These are phyloP conservation scores for Fraxinus nigra DNA, from an alignment of 305 asterid species.

Conservation along the genomic window DNA sequence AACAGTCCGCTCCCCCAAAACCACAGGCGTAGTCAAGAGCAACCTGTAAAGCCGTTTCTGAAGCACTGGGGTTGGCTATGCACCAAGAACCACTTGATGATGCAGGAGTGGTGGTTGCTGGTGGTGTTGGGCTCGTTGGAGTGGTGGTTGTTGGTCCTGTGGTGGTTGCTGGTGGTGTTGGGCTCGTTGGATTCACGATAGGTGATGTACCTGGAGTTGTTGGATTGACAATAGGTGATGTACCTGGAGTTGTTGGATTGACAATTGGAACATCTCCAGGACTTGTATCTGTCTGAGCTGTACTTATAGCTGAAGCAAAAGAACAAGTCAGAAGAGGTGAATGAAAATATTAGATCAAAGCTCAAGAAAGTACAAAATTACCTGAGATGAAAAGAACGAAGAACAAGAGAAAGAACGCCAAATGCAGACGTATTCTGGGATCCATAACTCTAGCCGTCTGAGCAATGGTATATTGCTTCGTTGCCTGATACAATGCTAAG, in stretches of 20 bases:
- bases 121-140: slow-evolving; percentile 51
- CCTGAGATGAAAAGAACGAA: slow-evolving; percentile 53
- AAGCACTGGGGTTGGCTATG: slow-evolving; percentile 38
- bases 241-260: slow-evolving; percentile 64
- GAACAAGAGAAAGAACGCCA: slow-evolving; percentile 36
- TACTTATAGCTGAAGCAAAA: slow-evolving; percentile 49
- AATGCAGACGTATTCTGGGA: slow-evolving; percentile 29
- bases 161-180: slow-evolving; percentile 25
- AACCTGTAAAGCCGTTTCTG: slow-evolving; percentile 50
- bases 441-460: slow-evolving; percentile 32
- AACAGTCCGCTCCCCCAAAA: slow-evolving; percentile 58
- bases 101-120: slow-evolving; percentile 30
- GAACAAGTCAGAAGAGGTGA: background rate
- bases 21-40: slow-evolving; percentile 68
- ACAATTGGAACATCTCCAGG: slow-evolving; percentile 66
- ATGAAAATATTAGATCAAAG: background rate
- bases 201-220: slow-evolving; percentile 42
- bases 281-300: slow-evolving; percentile 35
- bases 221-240: slow-evolving; percentile 43
- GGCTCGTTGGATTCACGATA: slow-evolving; percentile 64
- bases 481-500: background rate
- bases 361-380: slow-evolving; percentile 22
- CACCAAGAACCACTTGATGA: slow-evolving; percentile 54
- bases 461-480: slow-evolving; percentile 5
- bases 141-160: slow-evolving; percentile 33